Percentiles rank a stretch among this genome's conserved stretches.
Conservation (phyloP, 208 protist genomes). For the Balamuthia mandrillaris region DNA sequence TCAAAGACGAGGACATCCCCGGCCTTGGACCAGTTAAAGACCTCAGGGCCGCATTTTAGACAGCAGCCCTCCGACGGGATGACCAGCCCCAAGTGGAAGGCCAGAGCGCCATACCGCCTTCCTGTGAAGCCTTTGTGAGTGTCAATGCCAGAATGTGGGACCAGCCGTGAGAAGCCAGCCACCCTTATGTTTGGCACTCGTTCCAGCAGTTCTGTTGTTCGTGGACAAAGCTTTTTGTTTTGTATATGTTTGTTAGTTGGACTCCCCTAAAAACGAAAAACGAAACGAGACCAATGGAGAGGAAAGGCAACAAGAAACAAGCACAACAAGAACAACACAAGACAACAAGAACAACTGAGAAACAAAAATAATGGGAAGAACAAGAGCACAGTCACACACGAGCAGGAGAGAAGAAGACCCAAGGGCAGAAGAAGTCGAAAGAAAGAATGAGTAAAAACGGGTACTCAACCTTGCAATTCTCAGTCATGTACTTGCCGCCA, state of each 20-base stretch:
- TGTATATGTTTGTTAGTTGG: no score
- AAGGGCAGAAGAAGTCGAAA: no score
- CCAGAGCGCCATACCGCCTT: neutral
- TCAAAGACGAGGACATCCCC: slow-evolving; percentile 40
- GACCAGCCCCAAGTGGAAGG: slow-evolving; percentile 35
- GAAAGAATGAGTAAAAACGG: no score
- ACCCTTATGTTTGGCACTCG: slow-evolving; percentile 24
- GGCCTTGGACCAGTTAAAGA: slow-evolving; percentile 11
- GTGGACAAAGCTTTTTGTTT: neutral
- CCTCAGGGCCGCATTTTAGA: slow-evolving; percentile 25
- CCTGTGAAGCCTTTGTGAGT: slow-evolving; percentile 34
- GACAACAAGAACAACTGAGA: neutral
- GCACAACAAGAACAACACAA: neutral
- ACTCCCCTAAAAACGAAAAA: no score
- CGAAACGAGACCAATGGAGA: neutral
- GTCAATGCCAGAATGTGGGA: slow-evolving; percentile 32
- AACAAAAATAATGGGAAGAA: neutral
- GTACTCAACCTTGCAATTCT: slow-evolving; percentile 25
- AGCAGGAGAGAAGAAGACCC: neutral
- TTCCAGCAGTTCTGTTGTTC: slow-evolving; percentile 17
- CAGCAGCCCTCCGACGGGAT: neutral
- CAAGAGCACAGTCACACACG: neutral
- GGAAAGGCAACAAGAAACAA: neutral
- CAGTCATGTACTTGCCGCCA: slow-evolving; percentile 33
- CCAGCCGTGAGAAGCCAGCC: slow-evolving; percentile 27